A percentile compares a stretch with the other conserved stretches of the same genome.
Evolutionary conservation across 2,329 filamentous ascomycete genomes (phyloP).

Genomic region (Myotisia sp.): DNA sequence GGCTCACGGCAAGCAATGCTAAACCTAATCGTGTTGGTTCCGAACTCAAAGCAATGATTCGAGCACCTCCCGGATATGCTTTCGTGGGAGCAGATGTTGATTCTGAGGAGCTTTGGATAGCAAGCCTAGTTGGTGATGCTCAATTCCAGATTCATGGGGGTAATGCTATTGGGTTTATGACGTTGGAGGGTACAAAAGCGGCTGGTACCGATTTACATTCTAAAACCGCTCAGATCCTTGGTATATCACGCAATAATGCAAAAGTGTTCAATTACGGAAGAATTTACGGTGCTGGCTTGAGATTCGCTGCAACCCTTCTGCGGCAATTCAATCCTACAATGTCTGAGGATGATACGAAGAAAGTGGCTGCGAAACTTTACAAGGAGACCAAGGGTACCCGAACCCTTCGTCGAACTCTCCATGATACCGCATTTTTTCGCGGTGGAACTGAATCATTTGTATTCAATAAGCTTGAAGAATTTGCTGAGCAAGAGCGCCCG

Average conservation of each 20-base stretch:
- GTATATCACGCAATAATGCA: conserved; percentile 86
- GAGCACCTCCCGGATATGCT: conserved; percentile 73
- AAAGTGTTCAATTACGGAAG: conserved; percentile 98
- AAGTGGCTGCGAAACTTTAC: conserved; percentile 69
- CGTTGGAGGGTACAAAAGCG: conserved; percentile 85
- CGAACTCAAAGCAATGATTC: conserved; percentile 93
- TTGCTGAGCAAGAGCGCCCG: conserved; percentile 84
- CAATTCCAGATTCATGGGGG: conserved; percentile 91
- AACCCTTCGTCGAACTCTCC: conserved; percentile 57
- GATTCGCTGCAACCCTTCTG: conserved; percentile 78
- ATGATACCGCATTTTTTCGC: conserved; percentile 74
- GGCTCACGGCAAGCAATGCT: conserved; percentile 94
- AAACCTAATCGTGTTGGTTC: conserved; percentile 93
- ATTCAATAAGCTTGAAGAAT: conserved; percentile 96
- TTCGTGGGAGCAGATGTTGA: conserved; percentile 97
- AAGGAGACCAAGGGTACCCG: conserved; percentile 80
- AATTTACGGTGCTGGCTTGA: conserved; percentile 93
- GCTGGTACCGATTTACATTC: conserved; percentile 91
- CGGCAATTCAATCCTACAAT: conserved; percentile 84
- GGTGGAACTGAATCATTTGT: conserved; percentile 95
- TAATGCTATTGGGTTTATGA: conserved; percentile 98
- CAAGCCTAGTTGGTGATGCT: conserved; percentile 83
- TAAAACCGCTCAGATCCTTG: conserved; percentile 77
- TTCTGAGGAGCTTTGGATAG: conserved; percentile 96
- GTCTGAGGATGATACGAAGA: conserved; percentile 61